phyloP scores from a whole-genome alignment of 2,329 filamentous ascomycete genomes.

The Arthrobotrys sphaeroides region DNA sequence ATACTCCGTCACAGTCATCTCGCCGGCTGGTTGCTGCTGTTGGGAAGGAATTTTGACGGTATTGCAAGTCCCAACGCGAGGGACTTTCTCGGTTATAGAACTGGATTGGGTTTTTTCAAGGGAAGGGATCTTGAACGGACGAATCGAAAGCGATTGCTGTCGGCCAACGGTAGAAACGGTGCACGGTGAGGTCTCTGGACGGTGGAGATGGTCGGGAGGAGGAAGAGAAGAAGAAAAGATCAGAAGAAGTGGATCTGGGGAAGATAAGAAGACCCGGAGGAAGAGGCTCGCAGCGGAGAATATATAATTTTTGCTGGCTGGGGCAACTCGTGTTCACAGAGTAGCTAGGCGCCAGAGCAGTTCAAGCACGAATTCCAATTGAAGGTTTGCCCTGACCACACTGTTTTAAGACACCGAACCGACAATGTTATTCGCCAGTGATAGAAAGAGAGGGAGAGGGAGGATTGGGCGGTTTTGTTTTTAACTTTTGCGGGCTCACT shows the following conservation, averaged over 20 bases:
- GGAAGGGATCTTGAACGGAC: neutral
- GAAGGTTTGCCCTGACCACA: slow-evolving; percentile 34
- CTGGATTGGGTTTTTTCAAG: neutral
- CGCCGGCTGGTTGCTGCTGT: slow-evolving; percentile 37
- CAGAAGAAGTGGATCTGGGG: too few species aligned
- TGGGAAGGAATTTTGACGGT: slow-evolving; percentile 54
- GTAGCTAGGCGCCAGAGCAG: slow-evolving; percentile 43
- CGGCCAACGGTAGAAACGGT: neutral
- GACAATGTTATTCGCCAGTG: slow-evolving; percentile 34
- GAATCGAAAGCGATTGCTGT: neutral
- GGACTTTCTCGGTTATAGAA: slow-evolving; percentile 40
- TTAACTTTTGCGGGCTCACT: slow-evolving; percentile 21
- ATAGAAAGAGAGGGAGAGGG: too few species aligned
- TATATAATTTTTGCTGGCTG: neutral
- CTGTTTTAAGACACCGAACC: slow-evolving; percentile 19
- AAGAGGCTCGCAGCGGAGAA: neutral
- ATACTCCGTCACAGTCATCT: slow-evolving; percentile 53
- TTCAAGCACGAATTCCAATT: slow-evolving; percentile 33
- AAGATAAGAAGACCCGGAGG: neutral
- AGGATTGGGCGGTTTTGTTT: slow-evolving; percentile 8
- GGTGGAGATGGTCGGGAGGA: slow-evolving; percentile 14
- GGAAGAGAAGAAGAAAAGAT: too few species aligned
- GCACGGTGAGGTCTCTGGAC: neutral
- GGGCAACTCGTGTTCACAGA: slow-evolving; percentile 1
- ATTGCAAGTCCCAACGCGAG: slow-evolving; percentile 38